phyloP scores from a whole-genome alignment of 1,284 basidiomycete genomes.

The Ceratobasidium sp. region DNA sequence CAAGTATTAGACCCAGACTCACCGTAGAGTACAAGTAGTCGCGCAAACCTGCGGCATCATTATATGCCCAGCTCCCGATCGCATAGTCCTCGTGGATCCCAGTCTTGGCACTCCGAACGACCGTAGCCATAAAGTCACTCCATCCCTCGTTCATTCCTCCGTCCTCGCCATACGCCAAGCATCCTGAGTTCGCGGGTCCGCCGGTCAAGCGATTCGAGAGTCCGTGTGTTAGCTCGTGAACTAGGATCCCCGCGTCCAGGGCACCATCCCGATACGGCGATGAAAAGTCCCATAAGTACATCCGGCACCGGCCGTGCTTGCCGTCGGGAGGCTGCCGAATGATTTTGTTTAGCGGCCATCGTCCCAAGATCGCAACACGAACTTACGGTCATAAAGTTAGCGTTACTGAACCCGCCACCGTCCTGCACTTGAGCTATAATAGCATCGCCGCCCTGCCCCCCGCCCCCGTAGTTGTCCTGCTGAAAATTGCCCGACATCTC shows the following conservation, averaged over 20 bases:
- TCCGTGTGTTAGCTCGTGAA: conserved; percentile 91
- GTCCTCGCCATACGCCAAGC: conserved; percentile 91
- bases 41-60: conserved; percentile 75
- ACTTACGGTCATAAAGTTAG: conserved; percentile 65
- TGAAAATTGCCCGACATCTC: conserved; percentile 97
- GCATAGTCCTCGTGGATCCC: not conserved
- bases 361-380: no score
- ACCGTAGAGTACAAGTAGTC: conserved; percentile 87
- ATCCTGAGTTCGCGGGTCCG: conserved; percentile 92
- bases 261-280: conserved; percentile 94
- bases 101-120: conserved; percentile 67
- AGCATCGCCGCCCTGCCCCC: conserved; percentile 88
- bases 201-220: conserved; percentile 94
- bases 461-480: conserved; percentile 93
- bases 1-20: conserved; percentile 50
- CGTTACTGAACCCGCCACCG: conserved; percentile 85
- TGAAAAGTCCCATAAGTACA: conserved; percentile 96
- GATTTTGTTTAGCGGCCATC: no score
- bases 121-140: conserved; percentile 90
- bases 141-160: conserved; percentile 98
- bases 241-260: conserved; percentile 93
- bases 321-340: conserved; percentile 58
- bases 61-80: not conserved
- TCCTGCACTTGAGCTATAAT: conserved; percentile 97
- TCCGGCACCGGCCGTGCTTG: conserved; percentile 90